phyloP scores from a whole-genome alignment of 106 monocot genomes.

The Acorus calamus region DNA sequence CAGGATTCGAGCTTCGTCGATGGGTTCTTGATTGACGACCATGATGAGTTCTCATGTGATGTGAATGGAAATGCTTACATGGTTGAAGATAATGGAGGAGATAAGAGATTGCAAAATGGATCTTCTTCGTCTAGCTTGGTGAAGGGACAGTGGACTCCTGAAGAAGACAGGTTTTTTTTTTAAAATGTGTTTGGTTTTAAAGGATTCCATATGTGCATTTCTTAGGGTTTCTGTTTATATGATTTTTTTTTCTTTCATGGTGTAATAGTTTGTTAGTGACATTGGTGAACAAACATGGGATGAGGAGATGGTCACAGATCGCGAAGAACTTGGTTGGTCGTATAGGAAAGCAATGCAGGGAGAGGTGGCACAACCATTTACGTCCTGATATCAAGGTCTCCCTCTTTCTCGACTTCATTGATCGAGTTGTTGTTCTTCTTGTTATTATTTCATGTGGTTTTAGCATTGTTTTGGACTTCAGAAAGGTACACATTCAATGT shows the following conservation, averaged over 20 bases:
- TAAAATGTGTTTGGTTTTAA: neutral
- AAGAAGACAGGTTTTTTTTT: constrained; percentile 81
- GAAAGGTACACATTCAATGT: too few relatives aligned
- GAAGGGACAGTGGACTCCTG: too few relatives aligned
- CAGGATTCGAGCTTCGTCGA: constrained; percentile 2
- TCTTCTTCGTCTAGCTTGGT: constrained; percentile 12
- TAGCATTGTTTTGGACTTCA: too few relatives aligned
- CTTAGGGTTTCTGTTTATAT: neutral
- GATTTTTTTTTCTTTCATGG: neutral
- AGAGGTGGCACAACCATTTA: constrained; percentile 86
- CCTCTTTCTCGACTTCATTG: neutral
- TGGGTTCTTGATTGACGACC: constrained; percentile 7
- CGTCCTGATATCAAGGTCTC: constrained; percentile 71
- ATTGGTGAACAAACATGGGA: constrained; percentile 63
- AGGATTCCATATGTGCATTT: neutral
- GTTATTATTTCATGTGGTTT: neutral
- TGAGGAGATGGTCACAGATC: constrained; percentile 66
- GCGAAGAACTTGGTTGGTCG: constrained; percentile 50
- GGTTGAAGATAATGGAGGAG: neutral
- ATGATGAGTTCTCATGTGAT: neutral
- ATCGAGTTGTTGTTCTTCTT: neutral
- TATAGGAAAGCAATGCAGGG: constrained; percentile 88
- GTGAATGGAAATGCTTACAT: neutral
- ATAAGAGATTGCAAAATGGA: constrained; percentile 3
- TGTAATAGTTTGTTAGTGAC: constrained; percentile 27